Percentiles rank a stretch among this genome's conserved stretches.
Conservation (phyloP, 83 land plant species). For the Thuja plicata region DNA sequence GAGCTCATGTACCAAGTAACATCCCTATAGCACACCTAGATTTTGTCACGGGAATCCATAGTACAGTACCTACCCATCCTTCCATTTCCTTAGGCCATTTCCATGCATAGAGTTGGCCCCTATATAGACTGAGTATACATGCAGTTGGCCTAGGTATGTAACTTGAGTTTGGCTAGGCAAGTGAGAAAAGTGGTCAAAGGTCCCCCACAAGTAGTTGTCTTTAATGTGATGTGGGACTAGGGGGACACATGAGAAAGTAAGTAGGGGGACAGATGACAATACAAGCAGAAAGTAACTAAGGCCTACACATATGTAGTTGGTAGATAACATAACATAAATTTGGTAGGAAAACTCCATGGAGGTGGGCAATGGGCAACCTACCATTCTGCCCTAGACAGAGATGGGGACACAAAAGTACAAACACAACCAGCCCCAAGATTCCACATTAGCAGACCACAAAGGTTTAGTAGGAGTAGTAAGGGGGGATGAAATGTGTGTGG, state of each 20-base stretch:
- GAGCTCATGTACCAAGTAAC: background rate
- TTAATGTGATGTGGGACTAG: background rate
- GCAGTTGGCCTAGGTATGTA: too few relatives aligned
- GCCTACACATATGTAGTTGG: background rate
- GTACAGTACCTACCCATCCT: too few relatives aligned
- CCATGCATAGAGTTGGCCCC: too few relatives aligned
- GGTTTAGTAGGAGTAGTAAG: background rate
- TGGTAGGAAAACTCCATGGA: too few relatives aligned
- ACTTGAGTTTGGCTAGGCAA: too few relatives aligned
- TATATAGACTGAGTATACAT: too few relatives aligned
- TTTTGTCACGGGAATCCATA: background rate
- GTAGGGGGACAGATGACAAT: too few relatives aligned
- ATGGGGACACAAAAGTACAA: background rate
- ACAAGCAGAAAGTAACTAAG: background rate
- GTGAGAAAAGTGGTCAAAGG: background rate
- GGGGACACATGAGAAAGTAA: background rate
- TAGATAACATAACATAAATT: background rate
- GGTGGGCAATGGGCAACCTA: background rate
- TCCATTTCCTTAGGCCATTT: too few relatives aligned
- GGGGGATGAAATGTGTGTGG: too few relatives aligned
- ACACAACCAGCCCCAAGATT: background rate
- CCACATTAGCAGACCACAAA: slow-evolving; percentile 2
- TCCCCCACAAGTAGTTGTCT: background rate
- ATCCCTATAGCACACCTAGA: background rate
- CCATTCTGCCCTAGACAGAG: background rate